A percentile compares a stretch with the other conserved stretches of the same genome.
Evolutionary conservation across 441 rosid species (phyloP).

Genomic region (Adansonia madagascariensis): DNA sequence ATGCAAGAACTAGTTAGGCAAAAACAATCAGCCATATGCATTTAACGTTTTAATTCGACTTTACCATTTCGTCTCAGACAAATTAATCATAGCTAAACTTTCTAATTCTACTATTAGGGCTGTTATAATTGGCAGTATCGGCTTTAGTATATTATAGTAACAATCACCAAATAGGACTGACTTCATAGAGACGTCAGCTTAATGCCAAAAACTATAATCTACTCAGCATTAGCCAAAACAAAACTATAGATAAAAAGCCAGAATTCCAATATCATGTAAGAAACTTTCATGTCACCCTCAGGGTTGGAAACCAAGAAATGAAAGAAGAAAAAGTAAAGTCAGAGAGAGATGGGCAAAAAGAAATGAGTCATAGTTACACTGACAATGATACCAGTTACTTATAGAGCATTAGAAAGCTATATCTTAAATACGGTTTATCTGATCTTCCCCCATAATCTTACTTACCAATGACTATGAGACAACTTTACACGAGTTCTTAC

Average conservation of each 20-base stretch:
- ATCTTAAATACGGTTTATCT: constrained; percentile 25
- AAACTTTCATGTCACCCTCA: neutral
- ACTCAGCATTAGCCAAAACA: neutral
- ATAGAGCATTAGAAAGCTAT: constrained; percentile 32
- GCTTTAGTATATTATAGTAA: too few relatives aligned
- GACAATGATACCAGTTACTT: constrained; percentile 25
- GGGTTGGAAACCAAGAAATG: constrained; percentile 23
- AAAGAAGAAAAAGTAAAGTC: constrained; percentile 15
- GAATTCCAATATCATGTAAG: constrained; percentile 19
- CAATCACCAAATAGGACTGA: too few relatives aligned
- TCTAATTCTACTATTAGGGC: too few relatives aligned
- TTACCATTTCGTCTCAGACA: neutral
- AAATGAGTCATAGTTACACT: constrained; percentile 2
- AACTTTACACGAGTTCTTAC: constrained; percentile 54
- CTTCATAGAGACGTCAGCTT: too few relatives aligned
- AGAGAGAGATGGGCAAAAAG: constrained; percentile 11
- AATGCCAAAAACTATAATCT: too few relatives aligned
- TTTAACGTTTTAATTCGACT: neutral
- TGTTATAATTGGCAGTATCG: too few relatives aligned
- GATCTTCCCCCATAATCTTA: constrained; percentile 26
- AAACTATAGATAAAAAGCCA: neutral
- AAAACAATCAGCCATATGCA: neutral
- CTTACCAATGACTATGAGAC: constrained; percentile 36
- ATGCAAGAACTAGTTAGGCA: neutral
- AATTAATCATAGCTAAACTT: neutral